Evolutionary conservation across 257 asterid species (phyloP), one percentile per base, ranked within the genome.

Genomic region (Solanum rostratum): DNA sequence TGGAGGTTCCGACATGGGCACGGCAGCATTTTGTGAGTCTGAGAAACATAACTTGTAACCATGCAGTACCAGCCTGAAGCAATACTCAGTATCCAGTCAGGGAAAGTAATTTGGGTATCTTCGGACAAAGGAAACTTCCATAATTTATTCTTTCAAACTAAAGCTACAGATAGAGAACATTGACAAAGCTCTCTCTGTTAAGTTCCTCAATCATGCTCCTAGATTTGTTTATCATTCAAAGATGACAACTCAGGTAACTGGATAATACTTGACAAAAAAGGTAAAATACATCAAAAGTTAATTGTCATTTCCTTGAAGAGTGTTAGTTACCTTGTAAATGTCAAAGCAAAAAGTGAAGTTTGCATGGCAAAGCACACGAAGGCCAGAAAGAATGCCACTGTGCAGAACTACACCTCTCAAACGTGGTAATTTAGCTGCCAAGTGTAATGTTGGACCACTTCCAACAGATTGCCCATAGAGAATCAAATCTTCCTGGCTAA

Each of bases 381-480:
- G 96, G 82, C 99, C 99, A 29, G 99, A 97, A 55, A 97, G 99
- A 82, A 97, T 97, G 82, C 98, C 99, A 86, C 99, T 97, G 88
- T 97, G 99, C 78, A 97, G 92, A 85, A 97, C 98, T 14, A 97
- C 99, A 50, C 99, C 99, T 89, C 99, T 94, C 90, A 97, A 84
- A 82, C 99, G 89, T 5, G 99, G 99, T 82, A 97, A 89, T 80
- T 91, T 89, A 84, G 99, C 95, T 30, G 99, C 99, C 88, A 97
- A 87, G 88, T 97, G 99, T 87, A 97, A 85, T 5, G 99, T 97
- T 68, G 99, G 99, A 68, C 99, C 99, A 85, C 99, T 97, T 85
- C 99, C 99, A 54, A 97, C 99, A 24, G 99, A 97, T 86, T 97
- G 99, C 45, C 99, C 99, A 53, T 97, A 97, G 11, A 97, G 88